These are phyloP conservation scores for Penicillium bialowiezense DNA, from an alignment of 495 filamentous ascomycete species.

Conservation along the genomic window DNA sequence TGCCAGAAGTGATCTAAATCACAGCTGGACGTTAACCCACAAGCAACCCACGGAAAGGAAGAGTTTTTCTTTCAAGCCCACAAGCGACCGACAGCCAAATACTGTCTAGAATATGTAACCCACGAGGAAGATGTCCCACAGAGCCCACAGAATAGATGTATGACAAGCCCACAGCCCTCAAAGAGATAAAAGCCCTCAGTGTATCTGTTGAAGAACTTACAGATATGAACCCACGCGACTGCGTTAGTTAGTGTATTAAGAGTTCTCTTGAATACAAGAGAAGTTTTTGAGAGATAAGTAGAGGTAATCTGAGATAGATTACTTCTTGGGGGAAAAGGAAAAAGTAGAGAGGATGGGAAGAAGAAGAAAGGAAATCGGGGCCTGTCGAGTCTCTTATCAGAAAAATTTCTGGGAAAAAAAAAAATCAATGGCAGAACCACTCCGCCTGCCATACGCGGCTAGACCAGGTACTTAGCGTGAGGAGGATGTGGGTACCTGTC, in stretches of 20 bases:
- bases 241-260: constrained; percentile 28
- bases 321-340: constrained; percentile 14
- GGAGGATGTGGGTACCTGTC: constrained; percentile 16
- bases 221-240: constrained; percentile 37
- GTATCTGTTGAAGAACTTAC: constrained; percentile 47
- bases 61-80: constrained; percentile 44
- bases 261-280: constrained; percentile 8
- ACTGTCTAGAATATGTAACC: constrained; percentile 46
- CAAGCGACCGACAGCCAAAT: constrained; percentile 42
- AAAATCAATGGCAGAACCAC: constrained; percentile 34
- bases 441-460: constrained; percentile 24
- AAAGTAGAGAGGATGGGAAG: constrained; percentile 11
- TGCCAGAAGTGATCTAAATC: constrained; percentile 34
- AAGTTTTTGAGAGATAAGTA: constrained; percentile 10
- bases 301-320: constrained; percentile 15
- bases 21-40: constrained; percentile 41
- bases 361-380: constrained; percentile 21
- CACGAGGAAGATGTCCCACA: constrained; percentile 39
- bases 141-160: constrained; percentile 45
- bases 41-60: constrained; percentile 46
- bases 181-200: constrained; percentile 45
- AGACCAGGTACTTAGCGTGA: constrained; percentile 18
- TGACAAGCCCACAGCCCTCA: constrained; percentile 50
- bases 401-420: constrained; percentile 30
- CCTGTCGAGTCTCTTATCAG: constrained; percentile 31